Base-by-base conservation (phyloP, 768 basidiomycete genomes). In the Dictyophora rubrovolvata region DNA sequence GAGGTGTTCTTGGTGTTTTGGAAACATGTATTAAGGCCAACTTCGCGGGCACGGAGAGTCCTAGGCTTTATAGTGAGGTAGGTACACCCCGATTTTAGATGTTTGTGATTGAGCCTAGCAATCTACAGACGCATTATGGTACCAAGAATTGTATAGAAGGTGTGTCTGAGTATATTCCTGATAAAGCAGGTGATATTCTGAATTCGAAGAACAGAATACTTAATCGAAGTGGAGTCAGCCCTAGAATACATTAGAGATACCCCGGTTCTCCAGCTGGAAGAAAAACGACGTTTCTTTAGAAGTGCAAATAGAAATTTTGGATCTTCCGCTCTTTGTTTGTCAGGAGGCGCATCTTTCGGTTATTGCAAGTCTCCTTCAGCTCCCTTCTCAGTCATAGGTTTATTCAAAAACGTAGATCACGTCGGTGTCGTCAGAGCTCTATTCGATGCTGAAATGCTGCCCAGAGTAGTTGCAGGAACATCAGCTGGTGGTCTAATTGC, bases 281-380 rank as follows among this genome's bases (percentile, higher is more conserved):
- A 97, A 72, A 98, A 97, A 74, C 82, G 82, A 63, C 80, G 85
- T 10, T 97, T 99, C 69, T 98, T 96, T 75, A 87, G 87, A 68
- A 85, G 80, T 62, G 82, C 86, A 49, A 93, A 90, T 68, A 86
- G 88, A 52, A 94, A 96, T 72, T 78, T 94, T 11, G 95, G 95
- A 21, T 83, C 88, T 3, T 87, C 89, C 46, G 95, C 96, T 0
- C 73, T 99, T 5, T 98, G 95, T 70, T 78, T 99, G 11, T 93
- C 89, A n/a, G 96, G 96, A 16, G 95, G 96, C 6, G 96, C 90
- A 8, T 85, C 87, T 0, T 95, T 97, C 68, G 93, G 93, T 9
- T 96, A 95, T 69, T 97, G 92, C 86, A 71, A 67, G 83, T 65
- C n/a, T 21, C 28, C 12, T n/a, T 14, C 47, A 23, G 34, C 33